Evolutionary conservation across 169 alveolate genomes (phyloP), one percentile per base, ranked within the genome.

Genomic region (Cryptosporidium meleagridis): DNA sequence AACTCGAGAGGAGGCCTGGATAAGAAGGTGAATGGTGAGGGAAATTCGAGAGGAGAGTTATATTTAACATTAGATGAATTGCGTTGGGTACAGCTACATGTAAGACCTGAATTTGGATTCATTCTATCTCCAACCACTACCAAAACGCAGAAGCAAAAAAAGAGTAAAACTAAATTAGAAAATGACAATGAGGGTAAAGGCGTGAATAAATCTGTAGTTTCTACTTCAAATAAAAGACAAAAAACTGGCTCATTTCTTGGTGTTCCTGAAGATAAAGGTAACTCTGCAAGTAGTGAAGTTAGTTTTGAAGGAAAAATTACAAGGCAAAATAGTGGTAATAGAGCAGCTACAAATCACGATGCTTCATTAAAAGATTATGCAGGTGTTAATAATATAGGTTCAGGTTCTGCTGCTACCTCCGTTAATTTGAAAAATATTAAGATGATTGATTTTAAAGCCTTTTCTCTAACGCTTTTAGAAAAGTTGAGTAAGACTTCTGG

Each of bases 401-500:
- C 67, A 9, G 80, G 52, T 26, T 26, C 61, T 26, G 45, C n/a
- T 18, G 9, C 4, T 10, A 33, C 29, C 23, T 21, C 37, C 8
- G 65, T 58, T 26, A 69, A 65, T 26, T 14, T 65, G 31, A 35
- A 26, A 18, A 59, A 65, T 31, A 1, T 80, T 14, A 59, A 48
- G 65, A 48, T 80, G 70, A 48, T 80, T 18, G 89, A 80, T 51
- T 80, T 80, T 18, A 80, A 80, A 23, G 16, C 52, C 23, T 80
- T 59, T 65, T 80, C 69, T 35, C 44, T 80, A 21, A 39, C 41
- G 18, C 48, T 93, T 52, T 69, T 93, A 45, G 93, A 94, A 73
- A 92, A 93, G 69, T 72, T 94, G 45, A 91, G 93, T 58, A 87
- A 86, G 69, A 72, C 69, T 58, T 73, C 92, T 33, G 92, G 84